Base-by-base conservation (phyloP, 1,284 basidiomycete species). In the Papiliotrema terrestris region DNA sequence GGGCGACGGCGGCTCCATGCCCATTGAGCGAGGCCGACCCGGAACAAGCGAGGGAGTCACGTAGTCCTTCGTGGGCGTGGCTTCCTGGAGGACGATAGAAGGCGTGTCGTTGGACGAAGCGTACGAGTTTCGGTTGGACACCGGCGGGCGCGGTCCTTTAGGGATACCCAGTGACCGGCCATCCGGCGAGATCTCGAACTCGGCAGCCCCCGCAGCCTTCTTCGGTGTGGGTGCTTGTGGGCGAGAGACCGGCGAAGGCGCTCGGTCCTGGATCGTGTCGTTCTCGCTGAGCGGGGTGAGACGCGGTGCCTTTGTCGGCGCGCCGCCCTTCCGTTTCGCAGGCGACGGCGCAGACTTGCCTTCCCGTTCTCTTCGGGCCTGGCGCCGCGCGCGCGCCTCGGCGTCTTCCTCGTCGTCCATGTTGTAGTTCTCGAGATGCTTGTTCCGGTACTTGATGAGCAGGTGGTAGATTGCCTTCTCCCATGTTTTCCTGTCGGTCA, bases 401-500 rank as follows among this genome's bases (percentile, higher is more conserved):
- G 60, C 62, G 44, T 70, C 68, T 32, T 69, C 71, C 32, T 69
- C 69, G 22, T 82, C 82, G 44, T 86, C 83, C 74, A 78, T 77
- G 65, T 80, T 80, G 71, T 83, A 83, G 75, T 86, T 82, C 68
- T 87, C 84, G 42, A 89, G 74, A 58, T 84, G 83, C 61, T 82
- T 82, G 51, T 80, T 80, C 41, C 91, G 84, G 76, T 94, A 95
- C 62, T 85, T 85, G 54, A 86, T 79, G 13, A 97, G 80, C 13
- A 95, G 79, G 68, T 89, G 86, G 75, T 96, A 97, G 49, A 95
- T 88, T 0, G 88, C 88, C 75, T 96, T 96, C 74, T 95, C 90
- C 89, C 90, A 92, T 22, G 88, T 92, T 57, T 85, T 84, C 56
- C 85, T 83, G 80, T 44, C 23, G 11, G 45, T 47, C 22, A 32